These are phyloP conservation scores for Apiotrichum mycotoxinovorans DNA, from an alignment of 1,284 basidiomycete genomes.

Conservation along the genomic window DNA sequence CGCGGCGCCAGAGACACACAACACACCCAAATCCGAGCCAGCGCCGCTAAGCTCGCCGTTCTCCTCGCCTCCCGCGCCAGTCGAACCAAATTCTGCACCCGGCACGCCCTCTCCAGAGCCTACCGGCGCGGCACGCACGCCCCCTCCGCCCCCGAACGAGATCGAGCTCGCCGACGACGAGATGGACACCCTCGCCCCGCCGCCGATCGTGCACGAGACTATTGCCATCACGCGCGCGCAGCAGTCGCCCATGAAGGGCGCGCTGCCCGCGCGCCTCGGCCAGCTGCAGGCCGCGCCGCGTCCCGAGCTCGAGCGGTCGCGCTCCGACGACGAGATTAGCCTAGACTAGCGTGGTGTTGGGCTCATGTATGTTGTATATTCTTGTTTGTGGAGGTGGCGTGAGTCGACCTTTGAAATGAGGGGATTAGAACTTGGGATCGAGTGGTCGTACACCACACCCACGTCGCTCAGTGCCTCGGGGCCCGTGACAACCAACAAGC, in stretches of 20 bases:
- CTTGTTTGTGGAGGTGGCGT: no score
- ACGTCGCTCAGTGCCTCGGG: no score
- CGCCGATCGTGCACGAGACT: background rate
- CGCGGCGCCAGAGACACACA: background rate
- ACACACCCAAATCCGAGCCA: no score
- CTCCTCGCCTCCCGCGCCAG: no score
- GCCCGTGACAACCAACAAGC: no score
- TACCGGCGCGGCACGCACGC: background rate
- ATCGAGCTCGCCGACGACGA: slow-evolving; percentile 1
- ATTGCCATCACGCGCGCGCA: background rate
- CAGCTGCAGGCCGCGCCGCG: background rate
- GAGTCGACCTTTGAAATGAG: no score
- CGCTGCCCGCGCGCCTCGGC: background rate
- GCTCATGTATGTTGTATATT: no score
- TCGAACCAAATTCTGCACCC: no score
- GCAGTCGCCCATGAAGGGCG: background rate
- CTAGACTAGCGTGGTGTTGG: background rate
- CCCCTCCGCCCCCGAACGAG: background rate
- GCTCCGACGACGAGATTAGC: slow-evolving; percentile 2
- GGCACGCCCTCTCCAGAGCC: background rate
- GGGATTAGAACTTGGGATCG: no score
- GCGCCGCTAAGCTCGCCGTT: no score
- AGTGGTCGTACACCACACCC: no score
- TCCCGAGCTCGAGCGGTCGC: background rate
- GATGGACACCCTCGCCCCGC: background rate